A percentile compares a stretch with the other conserved stretches of the same genome.
Conservation (phyloP, 495 filamentous ascomycete genomes). For the Podospora appendiculata region DNA sequence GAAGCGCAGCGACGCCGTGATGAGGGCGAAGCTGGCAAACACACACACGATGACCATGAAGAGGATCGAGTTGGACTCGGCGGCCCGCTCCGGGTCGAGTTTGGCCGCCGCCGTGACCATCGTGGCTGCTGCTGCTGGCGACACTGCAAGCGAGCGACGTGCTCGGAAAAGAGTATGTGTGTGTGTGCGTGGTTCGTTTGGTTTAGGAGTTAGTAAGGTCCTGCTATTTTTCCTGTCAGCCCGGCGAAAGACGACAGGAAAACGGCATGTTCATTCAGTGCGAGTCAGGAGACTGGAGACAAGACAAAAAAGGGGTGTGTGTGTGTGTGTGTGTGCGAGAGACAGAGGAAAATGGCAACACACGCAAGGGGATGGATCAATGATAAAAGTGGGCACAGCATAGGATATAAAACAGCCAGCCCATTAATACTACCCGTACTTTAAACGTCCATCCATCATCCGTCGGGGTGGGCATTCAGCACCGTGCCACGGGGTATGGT, state of each 20-base stretch:
- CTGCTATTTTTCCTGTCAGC: neutral
- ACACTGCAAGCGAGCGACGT: neutral
- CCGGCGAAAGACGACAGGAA: neutral
- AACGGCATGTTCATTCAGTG: neutral
- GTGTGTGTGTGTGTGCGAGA: neutral
- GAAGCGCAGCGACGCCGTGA: constrained; percentile 17
- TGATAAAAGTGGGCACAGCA: constrained; percentile 8
- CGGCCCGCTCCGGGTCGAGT: constrained; percentile 11
- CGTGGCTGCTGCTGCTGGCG: neutral
- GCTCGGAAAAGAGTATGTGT: neutral
- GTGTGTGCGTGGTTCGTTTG: neutral
- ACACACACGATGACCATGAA: constrained; percentile 14
- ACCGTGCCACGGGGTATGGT: neutral
- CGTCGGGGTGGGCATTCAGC: neutral
- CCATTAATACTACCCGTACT: neutral
- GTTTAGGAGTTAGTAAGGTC: neutral
- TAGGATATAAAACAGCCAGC: neutral
- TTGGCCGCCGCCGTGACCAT: neutral
- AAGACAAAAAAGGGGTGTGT: neutral
- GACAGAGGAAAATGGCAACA: neutral
- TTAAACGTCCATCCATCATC: constrained; percentile 1
- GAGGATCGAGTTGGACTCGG: constrained; percentile 12
- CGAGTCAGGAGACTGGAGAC: neutral
- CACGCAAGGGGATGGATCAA: neutral
- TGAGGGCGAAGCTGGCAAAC: constrained; percentile 11